phyloP scores from a whole-genome alignment of 306 rosid genomes.

The Elaeagnus macrophylla region DNA sequence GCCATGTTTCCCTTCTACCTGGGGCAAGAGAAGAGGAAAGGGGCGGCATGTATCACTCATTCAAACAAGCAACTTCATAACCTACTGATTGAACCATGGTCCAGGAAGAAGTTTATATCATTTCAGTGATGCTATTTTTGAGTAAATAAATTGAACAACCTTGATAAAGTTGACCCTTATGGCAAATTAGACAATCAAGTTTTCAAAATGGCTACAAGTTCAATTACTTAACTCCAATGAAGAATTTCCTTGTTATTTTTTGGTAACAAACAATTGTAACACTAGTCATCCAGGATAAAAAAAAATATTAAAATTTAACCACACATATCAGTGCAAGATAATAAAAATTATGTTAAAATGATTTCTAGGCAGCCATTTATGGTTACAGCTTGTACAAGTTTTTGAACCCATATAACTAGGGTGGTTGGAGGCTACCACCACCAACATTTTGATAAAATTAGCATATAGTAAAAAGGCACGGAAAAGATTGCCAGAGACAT shows the following conservation, averaged over 20 bases:
- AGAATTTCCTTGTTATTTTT: background rate
- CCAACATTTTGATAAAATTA: background rate
- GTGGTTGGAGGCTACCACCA: background rate
- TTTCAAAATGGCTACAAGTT: slow-evolving; percentile 1
- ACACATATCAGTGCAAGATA: background rate
- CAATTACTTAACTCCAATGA: background rate
- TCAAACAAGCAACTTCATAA: background rate
- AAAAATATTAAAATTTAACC: too few relatives aligned
- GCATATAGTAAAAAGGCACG: background rate
- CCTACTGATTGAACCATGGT: background rate
- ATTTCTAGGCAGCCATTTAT: too few relatives aligned
- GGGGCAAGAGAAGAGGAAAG: slow-evolving; percentile 24
- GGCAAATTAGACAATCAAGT: background rate
- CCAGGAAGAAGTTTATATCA: background rate
- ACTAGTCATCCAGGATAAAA: too few relatives aligned
- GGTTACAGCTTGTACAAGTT: too few relatives aligned
- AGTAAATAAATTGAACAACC: slow-evolving; percentile 9
- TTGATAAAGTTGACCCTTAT: background rate
- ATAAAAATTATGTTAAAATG: background rate
- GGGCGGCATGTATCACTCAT: slow-evolving; percentile 10
- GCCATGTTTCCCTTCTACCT: slow-evolving; percentile 71
- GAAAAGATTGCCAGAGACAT: background rate
- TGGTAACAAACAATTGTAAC: too few relatives aligned
- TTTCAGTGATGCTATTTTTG: slow-evolving; percentile 14
- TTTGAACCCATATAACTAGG: too few relatives aligned